These are phyloP conservation scores for Lavandula angustifolia DNA, from an alignment of 257 asterid species.

Conservation along the genomic window DNA sequence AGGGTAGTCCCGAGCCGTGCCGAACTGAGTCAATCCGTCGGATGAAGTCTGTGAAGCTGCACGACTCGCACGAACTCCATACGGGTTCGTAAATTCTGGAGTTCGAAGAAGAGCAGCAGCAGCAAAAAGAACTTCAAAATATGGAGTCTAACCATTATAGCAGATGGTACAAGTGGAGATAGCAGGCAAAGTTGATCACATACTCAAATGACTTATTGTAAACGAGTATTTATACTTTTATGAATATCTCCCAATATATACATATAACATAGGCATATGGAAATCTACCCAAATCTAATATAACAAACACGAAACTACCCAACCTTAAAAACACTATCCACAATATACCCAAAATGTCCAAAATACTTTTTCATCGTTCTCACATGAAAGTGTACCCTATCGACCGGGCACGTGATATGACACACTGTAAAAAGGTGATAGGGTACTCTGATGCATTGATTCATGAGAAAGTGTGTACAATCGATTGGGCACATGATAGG, in stretches of 20 bases:
- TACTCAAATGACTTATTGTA: background rate
- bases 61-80: slow-evolving; percentile 56
- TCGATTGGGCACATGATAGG: too few relatives aligned
- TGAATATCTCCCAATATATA: background rate
- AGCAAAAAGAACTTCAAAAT: background rate
- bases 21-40: slow-evolving; percentile 82
- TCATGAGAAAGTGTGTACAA: too few relatives aligned
- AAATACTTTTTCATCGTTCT: too few relatives aligned
- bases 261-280: too few relatives aligned
- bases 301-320: too few relatives aligned
- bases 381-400: too few relatives aligned
- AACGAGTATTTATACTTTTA: background rate
- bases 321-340: too few relatives aligned
- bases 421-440: too few relatives aligned
- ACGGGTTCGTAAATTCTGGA: slow-evolving; percentile 92
- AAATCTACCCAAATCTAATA: too few relatives aligned
- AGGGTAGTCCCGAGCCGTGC: slow-evolving; percentile 88
- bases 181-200: background rate
- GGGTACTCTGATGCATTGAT: too few relatives aligned
- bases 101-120: slow-evolving; percentile 9
- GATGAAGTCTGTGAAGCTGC: slow-evolving; percentile 78
- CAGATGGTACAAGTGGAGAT: background rate
- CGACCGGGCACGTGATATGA: too few relatives aligned
- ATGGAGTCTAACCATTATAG: background rate
- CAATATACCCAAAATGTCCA: too few relatives aligned